Evolutionary conservation across 495 filamentous ascomycete genomes (phyloP), one percentile per base, ranked within the genome.

Genomic region (Penicillium cinerascens): DNA sequence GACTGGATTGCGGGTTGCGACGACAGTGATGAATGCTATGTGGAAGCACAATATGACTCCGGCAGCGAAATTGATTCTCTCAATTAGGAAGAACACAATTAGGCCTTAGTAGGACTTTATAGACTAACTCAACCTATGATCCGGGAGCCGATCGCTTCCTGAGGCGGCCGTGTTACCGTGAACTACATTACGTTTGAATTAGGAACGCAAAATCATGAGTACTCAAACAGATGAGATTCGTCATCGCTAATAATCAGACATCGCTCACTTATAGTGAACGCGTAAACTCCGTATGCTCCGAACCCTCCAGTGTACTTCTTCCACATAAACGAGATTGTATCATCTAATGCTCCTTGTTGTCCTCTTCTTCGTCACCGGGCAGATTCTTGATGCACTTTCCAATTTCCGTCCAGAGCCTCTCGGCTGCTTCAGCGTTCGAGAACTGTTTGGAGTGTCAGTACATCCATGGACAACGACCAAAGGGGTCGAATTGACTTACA

Each of bases 401-500:
- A 5, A 39, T 39, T 16, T 39, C 16, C n/a, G n/a, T 39, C 16
- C 74, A 76, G 20, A 80, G 64, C 29, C 71, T 70, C 49, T 65
- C 71, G 16, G 74, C 66, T 26, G 65, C 55, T 9, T 65, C 67
- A 37, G 72, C 68, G 35, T 65, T 74, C 20, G 68, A 66, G 50
- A 75, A 71, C 79, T 82, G 40, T 26, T 15, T 4, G 50, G 49
- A 16, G 13, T 48, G 51, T 65, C 45, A 62, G 56, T 47, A 44
- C 10, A 22, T 49, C n/a, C 6, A 16, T 29, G 17, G 13, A 27
- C 6, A n/a, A 36, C 2, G 47, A 49, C 4, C 17, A 11, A 25
- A 38, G 6, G n/a, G 13, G 17, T 42, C 25, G 48, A 20, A 17
- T 17, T 33, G 9, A 73, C 78, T 54, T 75, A 91, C 90, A 75